These are phyloP conservation scores for Xylaria acuta DNA, from an alignment of 495 filamentous ascomycete genomes.

Conservation along the genomic window DNA sequence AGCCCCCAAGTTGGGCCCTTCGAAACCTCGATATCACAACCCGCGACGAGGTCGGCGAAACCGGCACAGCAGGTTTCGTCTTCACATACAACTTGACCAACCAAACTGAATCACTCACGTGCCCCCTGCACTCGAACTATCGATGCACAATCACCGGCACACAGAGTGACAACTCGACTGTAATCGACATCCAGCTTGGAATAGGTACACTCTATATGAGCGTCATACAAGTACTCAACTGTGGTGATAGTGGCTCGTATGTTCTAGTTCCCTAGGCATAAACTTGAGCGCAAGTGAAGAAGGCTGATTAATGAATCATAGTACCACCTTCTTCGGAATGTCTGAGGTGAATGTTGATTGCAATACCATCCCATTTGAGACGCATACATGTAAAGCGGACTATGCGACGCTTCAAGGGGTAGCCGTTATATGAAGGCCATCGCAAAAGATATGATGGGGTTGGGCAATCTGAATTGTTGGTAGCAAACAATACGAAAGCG, in stretches of 20 bases:
- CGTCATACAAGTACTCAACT: constrained; percentile 10
- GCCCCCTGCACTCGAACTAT: constrained; percentile 36
- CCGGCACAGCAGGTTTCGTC: constrained; percentile 28
- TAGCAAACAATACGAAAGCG: too few relatives aligned
- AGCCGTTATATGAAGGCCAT: too few relatives aligned
- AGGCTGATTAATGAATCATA: not conserved
- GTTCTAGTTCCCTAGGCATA: not conserved
- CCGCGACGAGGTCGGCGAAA: constrained; percentile 28
- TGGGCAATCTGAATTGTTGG: too few relatives aligned
- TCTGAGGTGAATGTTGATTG: constrained; percentile 6
- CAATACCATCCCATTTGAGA: not conserved
- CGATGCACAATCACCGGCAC: constrained; percentile 33
- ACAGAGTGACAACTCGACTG: constrained; percentile 27
- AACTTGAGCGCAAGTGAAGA: not conserved
- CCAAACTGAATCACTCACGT: constrained; percentile 27
- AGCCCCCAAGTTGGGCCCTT: constrained; percentile 29
- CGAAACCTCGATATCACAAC: constrained; percentile 29
- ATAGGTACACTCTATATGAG: constrained; percentile 10
- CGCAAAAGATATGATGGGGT: too few relatives aligned
- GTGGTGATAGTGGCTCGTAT: constrained; percentile 17
- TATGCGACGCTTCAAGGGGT: constrained; percentile 1
- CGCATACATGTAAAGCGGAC: constrained; percentile 7
- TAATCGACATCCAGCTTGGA: constrained; percentile 18
- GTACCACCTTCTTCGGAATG: constrained; percentile 17
- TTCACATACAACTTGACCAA: constrained; percentile 33